Evolutionary conservation across 495 filamentous ascomycete genomes (phyloP), one percentile per base, ranked within the genome.

Genomic region (Sporormia fimetaria): DNA sequence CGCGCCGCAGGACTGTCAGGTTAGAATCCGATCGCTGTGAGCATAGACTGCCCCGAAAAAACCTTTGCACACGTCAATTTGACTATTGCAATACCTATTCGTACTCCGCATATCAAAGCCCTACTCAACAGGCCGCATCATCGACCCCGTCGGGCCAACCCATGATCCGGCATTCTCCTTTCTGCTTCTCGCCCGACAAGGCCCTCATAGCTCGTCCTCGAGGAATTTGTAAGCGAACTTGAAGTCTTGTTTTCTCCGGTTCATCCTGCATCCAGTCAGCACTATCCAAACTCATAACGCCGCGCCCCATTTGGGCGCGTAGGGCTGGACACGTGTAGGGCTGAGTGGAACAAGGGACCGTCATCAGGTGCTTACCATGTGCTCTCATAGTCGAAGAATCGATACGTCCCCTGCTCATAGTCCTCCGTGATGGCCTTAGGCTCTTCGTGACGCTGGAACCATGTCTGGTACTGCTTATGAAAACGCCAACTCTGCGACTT

Each of bases 341-440:
- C 17, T n/a, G 26, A 14, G 30, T 22, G 17, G 29, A 28, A 32
- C n/a, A n/a, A n/a, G n/a, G n/a, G n/a, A n/a, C n/a, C n/a, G n/a
- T n/a, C n/a, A 30, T 28, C 23, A 25, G 37, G 22, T 36, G 25
- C 83, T 63, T 63, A 98, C 90, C 90, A 98, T 54, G 90, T 98
- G 62, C 88, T 95, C 69, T 98, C 90, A 55, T 96, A 98, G 61
- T 98, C 90, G 64, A 98, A 98, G 67, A 98, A 98, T 30, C 90
- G 77, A 64, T 98, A 98, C 4, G 90, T 96, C 18, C 90, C 90
- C 62, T 98, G 88, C 66, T 98, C 90, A 47, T 81, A 96, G 59
- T 98, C 90, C 57, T 98, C 92, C 0, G 90, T 96, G 55, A 98
- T 98, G 30, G 75, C 83, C 66, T 98, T 96, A 14, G 90, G 90